A percentile compares a stretch with the other conserved stretches of the same genome.
These are phyloP conservation scores for Cyberlindnera bimundalis DNA, from an alignment of 805 yeast species.

Conservation along the genomic window DNA sequence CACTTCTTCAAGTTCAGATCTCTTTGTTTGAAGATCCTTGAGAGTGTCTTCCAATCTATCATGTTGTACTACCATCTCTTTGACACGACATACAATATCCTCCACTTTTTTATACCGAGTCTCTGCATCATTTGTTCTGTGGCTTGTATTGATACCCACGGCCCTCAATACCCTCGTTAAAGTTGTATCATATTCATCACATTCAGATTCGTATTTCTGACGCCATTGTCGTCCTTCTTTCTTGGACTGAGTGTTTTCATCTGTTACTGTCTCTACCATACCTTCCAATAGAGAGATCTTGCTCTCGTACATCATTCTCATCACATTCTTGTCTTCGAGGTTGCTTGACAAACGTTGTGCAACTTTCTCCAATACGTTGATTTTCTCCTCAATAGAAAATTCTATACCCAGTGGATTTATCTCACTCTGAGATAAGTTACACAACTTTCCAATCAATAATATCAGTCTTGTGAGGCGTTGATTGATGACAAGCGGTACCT, in stretches of 20 bases:
- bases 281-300: slow-evolving; percentile 1
- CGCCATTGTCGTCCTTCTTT: slow-evolving; percentile 2
- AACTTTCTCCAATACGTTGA: slow-evolving; percentile 1
- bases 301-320: slow-evolving; percentile 5
- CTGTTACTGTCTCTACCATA: not conserved
- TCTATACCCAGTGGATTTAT: not conserved
- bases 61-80: not conserved
- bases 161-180: slow-evolving; percentile 2
- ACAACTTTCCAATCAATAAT: not conserved
- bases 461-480: slow-evolving; percentile 6
- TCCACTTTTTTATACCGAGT: slow-evolving; percentile 1
- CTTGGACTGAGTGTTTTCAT: slow-evolving; percentile 1
- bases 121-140: not conserved
- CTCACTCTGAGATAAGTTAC: not conserved
- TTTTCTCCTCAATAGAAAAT: slow-evolving; percentile 1
- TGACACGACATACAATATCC: not conserved
- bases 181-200: slow-evolving; percentile 1
- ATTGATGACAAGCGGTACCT: not conserved
- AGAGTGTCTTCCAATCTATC: not conserved
- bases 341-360: not conserved
- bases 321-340: slow-evolving; percentile 1
- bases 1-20: not conserved
- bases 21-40: not conserved
- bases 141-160: not conserved
- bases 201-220: slow-evolving; percentile 1